phyloP scores from a whole-genome alignment of 192 early-diverging fungal genomes.

The Coemansia sp. region DNA sequence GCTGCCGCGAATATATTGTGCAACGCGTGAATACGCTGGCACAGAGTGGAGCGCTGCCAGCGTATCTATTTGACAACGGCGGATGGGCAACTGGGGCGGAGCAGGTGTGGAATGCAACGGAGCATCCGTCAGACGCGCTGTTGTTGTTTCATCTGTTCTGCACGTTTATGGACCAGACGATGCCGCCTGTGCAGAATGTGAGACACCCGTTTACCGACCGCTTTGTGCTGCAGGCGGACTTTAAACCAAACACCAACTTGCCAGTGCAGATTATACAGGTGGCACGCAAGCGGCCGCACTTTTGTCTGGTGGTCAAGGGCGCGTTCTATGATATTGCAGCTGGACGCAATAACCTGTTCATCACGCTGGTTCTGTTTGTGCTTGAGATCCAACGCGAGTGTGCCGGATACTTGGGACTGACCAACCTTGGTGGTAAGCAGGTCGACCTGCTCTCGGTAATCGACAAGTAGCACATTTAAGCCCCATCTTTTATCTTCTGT shows the following conservation, averaged over 20 bases:
- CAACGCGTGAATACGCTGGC: slow-evolving; percentile 45
- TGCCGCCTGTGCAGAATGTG: slow-evolving; percentile 52
- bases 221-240: slow-evolving; percentile 55
- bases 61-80: slow-evolving; percentile 44
- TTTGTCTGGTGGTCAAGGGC: slow-evolving; percentile 57
- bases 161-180: slow-evolving; percentile 59
- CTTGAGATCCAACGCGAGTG: slow-evolving; percentile 58
- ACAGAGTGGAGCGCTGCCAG: slow-evolving; percentile 41
- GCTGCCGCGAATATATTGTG: slow-evolving; percentile 44
- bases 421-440: slow-evolving; percentile 57
- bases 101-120: slow-evolving; percentile 27
- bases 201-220: slow-evolving; percentile 60
- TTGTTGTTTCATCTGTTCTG: slow-evolving; percentile 64
- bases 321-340: slow-evolving; percentile 59
- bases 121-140: slow-evolving; percentile 58
- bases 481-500: neutral
- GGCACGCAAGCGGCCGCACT: slow-evolving; percentile 54
- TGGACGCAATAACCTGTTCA: slow-evolving; percentile 52
- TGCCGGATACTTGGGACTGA: slow-evolving; percentile 59
- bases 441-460: slow-evolving; percentile 58
- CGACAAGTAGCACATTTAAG: slow-evolving; percentile 21
- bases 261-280: slow-evolving; percentile 60
- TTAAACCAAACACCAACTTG: slow-evolving; percentile 51
- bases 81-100: slow-evolving; percentile 13
- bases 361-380: slow-evolving; percentile 55